Percentiles rank a stretch among this genome's conserved stretches.
These are phyloP conservation scores for Trichomonascaceae sp. DNA, from an alignment of 1,139 yeast species.

Conservation along the genomic window DNA sequence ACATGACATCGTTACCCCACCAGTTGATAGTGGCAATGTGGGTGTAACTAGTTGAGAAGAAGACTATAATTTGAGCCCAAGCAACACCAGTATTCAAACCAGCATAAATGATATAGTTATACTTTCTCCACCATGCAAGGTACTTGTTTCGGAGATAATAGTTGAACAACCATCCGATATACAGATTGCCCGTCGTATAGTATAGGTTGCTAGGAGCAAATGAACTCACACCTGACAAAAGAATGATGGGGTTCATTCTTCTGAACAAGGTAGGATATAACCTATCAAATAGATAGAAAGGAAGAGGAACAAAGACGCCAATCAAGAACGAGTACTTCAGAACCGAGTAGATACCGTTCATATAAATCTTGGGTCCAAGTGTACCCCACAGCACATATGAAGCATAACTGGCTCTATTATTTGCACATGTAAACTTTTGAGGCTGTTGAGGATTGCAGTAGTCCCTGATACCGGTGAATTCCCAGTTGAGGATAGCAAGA, in stretches of 20 bases:
- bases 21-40: slow-evolving; percentile 38
- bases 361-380: slow-evolving; percentile 58
- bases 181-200: slow-evolving; percentile 47
- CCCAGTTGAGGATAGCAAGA: slow-evolving; percentile 50
- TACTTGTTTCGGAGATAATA: slow-evolving; percentile 44
- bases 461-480: slow-evolving; percentile 40
- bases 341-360: slow-evolving; percentile 41
- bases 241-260: slow-evolving; percentile 44
- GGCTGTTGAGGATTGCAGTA: slow-evolving; percentile 42
- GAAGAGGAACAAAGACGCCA: slow-evolving; percentile 43
- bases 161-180: slow-evolving; percentile 49
- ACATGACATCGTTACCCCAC: slow-evolving; percentile 54
- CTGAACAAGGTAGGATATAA: slow-evolving; percentile 35
- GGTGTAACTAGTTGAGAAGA: slow-evolving; percentile 48
- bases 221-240: slow-evolving; percentile 40
- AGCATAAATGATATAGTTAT: slow-evolving; percentile 48
- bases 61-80: slow-evolving; percentile 36
- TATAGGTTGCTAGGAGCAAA: slow-evolving; percentile 47
- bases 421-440: slow-evolving; percentile 31
- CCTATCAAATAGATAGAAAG: slow-evolving; percentile 37
- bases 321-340: slow-evolving; percentile 47
- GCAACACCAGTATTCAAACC: slow-evolving; percentile 49
- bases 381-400: slow-evolving; percentile 44
- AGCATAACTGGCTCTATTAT: slow-evolving; percentile 39
- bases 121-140: slow-evolving; percentile 42